These are phyloP conservation scores for Zygosaccharomyces pseudobailii DNA, from an alignment of 1,139 yeast species.

Conservation along the genomic window DNA sequence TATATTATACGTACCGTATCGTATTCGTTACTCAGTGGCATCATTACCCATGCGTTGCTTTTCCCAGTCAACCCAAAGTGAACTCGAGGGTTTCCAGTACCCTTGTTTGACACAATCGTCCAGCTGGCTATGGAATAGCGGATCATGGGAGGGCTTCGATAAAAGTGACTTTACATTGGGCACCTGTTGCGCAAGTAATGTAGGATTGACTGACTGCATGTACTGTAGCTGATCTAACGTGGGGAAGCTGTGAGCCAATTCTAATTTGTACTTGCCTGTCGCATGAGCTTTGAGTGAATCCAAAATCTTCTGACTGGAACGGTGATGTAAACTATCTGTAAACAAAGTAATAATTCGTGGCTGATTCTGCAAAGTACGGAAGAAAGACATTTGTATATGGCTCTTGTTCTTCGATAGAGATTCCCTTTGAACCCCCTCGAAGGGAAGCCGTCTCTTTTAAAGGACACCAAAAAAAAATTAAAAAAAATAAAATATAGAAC, in stretches of 20 bases:
- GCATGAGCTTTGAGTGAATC: conserved; percentile 19
- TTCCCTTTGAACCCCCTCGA: too few species aligned
- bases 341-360: conserved; percentile 27
- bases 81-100: conserved; percentile 20
- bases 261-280: conserved; percentile 18
- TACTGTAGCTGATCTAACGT: conserved; percentile 29
- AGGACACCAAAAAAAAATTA: neutral
- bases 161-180: conserved; percentile 19
- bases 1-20: neutral
- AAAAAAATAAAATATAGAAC: neutral
- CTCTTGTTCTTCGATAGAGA: neutral
- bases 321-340: conserved; percentile 20
- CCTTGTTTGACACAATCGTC: conserved; percentile 18
- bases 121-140: conserved; percentile 23
- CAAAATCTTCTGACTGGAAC: conserved; percentile 15
- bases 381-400: conserved; percentile 24
- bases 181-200: conserved; percentile 17
- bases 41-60: conserved; percentile 22
- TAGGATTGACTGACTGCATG: conserved; percentile 19
- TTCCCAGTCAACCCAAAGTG: conserved; percentile 34
- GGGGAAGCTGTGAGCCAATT: conserved; percentile 24
- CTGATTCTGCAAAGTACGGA: conserved; percentile 26
- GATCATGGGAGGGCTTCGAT: conserved; percentile 15
- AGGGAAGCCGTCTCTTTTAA: neutral
- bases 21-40: conserved; percentile 2